A percentile compares a stretch with the other conserved stretches of the same genome.
phyloP scores from a whole-genome alignment of 179 eudicot species.

The Corrigiola litoralis region DNA sequence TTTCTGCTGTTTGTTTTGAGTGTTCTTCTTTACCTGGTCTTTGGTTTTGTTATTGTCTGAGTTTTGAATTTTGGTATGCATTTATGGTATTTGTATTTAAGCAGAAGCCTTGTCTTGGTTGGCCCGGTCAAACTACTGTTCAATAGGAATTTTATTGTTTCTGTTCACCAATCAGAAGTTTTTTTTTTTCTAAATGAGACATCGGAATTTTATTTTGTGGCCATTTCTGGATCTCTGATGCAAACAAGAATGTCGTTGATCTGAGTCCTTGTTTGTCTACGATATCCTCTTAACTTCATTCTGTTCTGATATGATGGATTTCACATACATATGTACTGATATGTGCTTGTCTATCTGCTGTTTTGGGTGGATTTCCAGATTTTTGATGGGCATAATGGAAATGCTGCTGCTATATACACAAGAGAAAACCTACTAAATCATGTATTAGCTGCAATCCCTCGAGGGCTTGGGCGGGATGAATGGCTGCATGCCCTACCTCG shows the following conservation, averaged over 20 bases:
- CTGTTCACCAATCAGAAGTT: too few species aligned
- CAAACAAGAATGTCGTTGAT: too few species aligned
- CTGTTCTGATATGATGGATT: background rate
- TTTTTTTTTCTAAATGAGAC: too few species aligned
- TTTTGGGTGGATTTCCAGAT: conserved; percentile 35
- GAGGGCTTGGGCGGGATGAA: conserved; percentile 73
- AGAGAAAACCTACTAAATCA: conserved; percentile 59
- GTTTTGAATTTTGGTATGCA: background rate
- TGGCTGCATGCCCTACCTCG: conserved; percentile 85
- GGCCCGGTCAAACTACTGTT: too few species aligned
- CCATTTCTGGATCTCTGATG: too few species aligned
- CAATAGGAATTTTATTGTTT: too few species aligned
- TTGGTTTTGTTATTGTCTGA: too few species aligned
- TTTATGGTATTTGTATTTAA: background rate
- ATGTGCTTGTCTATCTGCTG: background rate
- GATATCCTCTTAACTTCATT: background rate
- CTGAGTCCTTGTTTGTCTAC: too few species aligned
- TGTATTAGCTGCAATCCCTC: conserved; percentile 67
- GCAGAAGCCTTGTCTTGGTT: too few species aligned
- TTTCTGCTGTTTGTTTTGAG: too few species aligned
- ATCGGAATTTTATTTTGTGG: background rate
- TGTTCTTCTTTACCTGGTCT: too few species aligned
- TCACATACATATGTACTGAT: background rate
- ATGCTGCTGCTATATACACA: conserved; percentile 74
- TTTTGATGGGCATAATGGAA: conserved; percentile 88